Evolutionary conservation across 202 grass and related monocot genomes (phyloP), one percentile per base, ranked within the genome.

Genomic region (Schoenoplectus tabernaemontani): DNA sequence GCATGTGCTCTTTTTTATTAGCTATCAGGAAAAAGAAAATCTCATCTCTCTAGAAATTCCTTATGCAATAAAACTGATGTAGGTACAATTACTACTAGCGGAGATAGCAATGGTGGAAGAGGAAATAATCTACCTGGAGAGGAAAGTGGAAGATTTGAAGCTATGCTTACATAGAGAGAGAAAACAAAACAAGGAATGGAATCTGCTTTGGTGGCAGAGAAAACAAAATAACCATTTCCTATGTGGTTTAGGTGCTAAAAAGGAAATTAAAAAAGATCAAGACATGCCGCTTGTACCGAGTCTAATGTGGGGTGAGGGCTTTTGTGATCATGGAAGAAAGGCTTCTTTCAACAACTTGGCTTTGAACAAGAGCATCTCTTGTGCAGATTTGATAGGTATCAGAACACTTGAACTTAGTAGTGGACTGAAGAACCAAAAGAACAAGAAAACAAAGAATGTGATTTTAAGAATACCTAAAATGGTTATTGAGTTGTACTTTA

Each of bases 31-130:
- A 57, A 2, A 30, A 59, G 3, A 77, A 22, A 19, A 26, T 9
- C 13, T n/a, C 51, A 17, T 59, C 30, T 38, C 11, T 44, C 3
- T 9, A 37, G 7, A 78, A 43, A 8, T 53, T 33, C 3, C 57
- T 61, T 15, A 62, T 2, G 5, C 1, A 81, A 28, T 46, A 32
- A 8, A 38, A 70, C 9, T 54, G 16, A 11, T 81, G 57, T 64
- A 94, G 91, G 82, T 87, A 17, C 91, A 87, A 80, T 75, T 76
- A 16, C 80, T 98, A n/a, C 83, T 98, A 24, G 80, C 78, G 11
- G 95, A 97, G 83, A 62, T 97, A 15, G 87, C 95, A 37, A 87
- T 87, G 68, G 83, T 94, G 73, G 95, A 97, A 82, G 95, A 97
- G 9, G 95, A 97, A 84, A 94, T 97, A 69, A 87, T 90, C 58